Evolutionary conservation across 2,329 filamentous ascomycete genomes (phyloP).

Genomic region (Aspergillus pseudotamarii): DNA sequence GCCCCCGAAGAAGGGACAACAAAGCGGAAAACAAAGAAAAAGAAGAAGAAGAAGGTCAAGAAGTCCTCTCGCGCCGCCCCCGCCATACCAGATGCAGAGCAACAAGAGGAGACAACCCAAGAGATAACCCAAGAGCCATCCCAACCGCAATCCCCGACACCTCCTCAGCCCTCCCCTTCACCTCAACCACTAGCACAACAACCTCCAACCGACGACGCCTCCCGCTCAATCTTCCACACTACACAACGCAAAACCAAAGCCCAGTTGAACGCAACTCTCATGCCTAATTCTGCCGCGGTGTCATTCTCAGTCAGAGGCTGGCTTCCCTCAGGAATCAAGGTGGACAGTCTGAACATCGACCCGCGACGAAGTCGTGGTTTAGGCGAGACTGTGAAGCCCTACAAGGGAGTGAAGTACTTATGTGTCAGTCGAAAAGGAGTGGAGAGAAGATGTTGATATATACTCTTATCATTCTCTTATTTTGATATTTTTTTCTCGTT

Average conservation of each 20-base stretch:
- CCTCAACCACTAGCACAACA: constrained; percentile 18
- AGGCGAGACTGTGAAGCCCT: constrained; percentile 86
- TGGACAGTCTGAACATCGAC: constrained; percentile 64
- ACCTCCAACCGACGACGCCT: constrained; percentile 26
- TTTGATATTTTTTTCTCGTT: neutral
- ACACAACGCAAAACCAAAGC: constrained; percentile 41
- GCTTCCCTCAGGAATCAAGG: constrained; percentile 65
- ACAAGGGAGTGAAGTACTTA: constrained; percentile 97
- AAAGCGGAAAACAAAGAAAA: constrained; percentile 41
- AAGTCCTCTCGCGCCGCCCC: constrained; percentile 29
- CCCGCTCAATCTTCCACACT: constrained; percentile 30
- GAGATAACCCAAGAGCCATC: neutral
- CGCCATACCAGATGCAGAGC: neutral
- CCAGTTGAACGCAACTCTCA: constrained; percentile 72
- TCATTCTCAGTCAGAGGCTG: constrained; percentile 66
- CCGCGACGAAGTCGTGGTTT: constrained; percentile 81
- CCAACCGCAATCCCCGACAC: constrained; percentile 16
- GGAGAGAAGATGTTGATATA: constrained; percentile 39
- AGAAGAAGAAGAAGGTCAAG: constrained; percentile 39
- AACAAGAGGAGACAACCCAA: neutral
- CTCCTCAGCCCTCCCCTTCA: constrained; percentile 14
- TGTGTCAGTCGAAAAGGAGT: constrained; percentile 66
- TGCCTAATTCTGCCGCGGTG: constrained; percentile 76
- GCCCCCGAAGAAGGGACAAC: constrained; percentile 28
- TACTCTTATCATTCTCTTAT: neutral